A percentile compares a stretch with the other conserved stretches of the same genome.
Conservation (phyloP, 2,329 filamentous ascomycete genomes). For the Fusarium aywerte region DNA sequence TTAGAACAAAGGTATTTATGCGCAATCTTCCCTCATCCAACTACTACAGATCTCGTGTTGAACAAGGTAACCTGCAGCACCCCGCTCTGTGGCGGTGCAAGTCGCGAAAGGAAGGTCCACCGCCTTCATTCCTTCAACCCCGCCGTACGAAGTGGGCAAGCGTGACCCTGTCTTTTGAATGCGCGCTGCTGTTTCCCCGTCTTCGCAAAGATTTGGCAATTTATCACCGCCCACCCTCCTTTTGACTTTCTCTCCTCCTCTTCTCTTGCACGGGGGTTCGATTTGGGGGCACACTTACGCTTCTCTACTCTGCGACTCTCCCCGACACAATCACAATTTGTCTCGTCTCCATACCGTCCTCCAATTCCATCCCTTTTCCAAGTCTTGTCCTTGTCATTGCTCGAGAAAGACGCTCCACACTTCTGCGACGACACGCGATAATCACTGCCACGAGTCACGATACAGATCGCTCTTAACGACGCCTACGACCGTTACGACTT, state of each 20-base stretch:
- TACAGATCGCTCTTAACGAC: constrained; percentile 42
- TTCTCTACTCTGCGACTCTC: constrained; percentile 35
- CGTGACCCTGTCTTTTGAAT: constrained; percentile 37
- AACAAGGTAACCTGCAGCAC: constrained; percentile 13
- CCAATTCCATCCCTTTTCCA: constrained; percentile 19
- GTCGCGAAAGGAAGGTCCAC: constrained; percentile 20
- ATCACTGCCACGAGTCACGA: constrained; percentile 36
- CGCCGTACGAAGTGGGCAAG: constrained; percentile 38
- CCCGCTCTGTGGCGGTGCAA: constrained; percentile 47
- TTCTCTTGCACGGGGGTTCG: constrained; percentile 32
- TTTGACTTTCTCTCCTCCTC: constrained; percentile 25
- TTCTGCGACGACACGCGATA: constrained; percentile 41
- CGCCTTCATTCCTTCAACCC: constrained; percentile 30
- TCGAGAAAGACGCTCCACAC: constrained; percentile 35
- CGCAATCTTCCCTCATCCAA: background rate
- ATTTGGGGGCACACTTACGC: constrained; percentile 31
- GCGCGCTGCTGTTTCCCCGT: constrained; percentile 33
- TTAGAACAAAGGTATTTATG: too few relatives aligned
- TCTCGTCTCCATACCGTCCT: constrained; percentile 4
- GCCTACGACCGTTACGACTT: constrained; percentile 46
- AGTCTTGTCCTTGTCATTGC: constrained; percentile 13
- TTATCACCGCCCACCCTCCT: constrained; percentile 33
- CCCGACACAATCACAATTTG: constrained; percentile 21
- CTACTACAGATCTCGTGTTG: background rate
- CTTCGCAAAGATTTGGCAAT: constrained; percentile 36